A percentile compares a stretch with the other conserved stretches of the same genome.
Conservation (phyloP, 495 filamentous ascomycete species). For the Hypoxylon perforatum region DNA sequence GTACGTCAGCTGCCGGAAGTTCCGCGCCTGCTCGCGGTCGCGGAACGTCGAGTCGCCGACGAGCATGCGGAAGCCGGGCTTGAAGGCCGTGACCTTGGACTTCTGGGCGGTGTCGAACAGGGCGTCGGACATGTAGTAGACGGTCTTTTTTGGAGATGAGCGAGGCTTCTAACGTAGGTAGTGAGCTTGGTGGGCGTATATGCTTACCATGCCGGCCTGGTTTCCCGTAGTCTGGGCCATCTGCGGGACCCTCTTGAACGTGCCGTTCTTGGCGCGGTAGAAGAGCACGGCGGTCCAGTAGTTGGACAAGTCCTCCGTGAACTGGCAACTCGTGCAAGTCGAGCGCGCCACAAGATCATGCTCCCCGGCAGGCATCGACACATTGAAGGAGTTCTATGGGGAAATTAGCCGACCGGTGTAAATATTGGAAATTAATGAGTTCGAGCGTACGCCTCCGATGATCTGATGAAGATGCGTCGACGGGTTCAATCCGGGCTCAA, state of each 20-base stretch:
- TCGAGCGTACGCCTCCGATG: slow-evolving; percentile 64
- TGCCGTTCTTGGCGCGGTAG: slow-evolving; percentile 52
- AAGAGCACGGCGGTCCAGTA: slow-evolving; percentile 59
- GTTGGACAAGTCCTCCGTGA: slow-evolving; percentile 56
- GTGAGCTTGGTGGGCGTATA: no score
- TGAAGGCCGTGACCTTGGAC: slow-evolving; percentile 59
- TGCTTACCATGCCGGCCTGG: slow-evolving; percentile 51
- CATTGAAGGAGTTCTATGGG: slow-evolving; percentile 48
- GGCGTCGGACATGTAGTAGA: slow-evolving; percentile 64
- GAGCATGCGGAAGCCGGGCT: slow-evolving; percentile 59
- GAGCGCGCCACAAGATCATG: slow-evolving; percentile 49
- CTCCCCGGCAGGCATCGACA: slow-evolving; percentile 48
- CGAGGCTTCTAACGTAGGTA: slow-evolving; percentile 10
- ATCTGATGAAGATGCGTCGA: slow-evolving; percentile 59
- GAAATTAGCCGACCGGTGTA: slow-evolving; percentile 1
- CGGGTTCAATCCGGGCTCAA: slow-evolving; percentile 51
- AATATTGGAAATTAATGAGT: slow-evolving; percentile 43
- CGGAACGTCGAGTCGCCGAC: slow-evolving; percentile 48
- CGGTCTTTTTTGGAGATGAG: slow-evolving; percentile 37
- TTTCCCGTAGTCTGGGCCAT: slow-evolving; percentile 54
- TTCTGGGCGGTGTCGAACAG: slow-evolving; percentile 58
- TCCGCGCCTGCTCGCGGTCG: slow-evolving; percentile 47
- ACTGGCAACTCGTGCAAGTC: slow-evolving; percentile 55
- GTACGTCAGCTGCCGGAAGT: slow-evolving; percentile 54
- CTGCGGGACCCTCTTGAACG: slow-evolving; percentile 53